These are phyloP conservation scores for Pythium phragmitis DNA, from an alignment of 352 stramenopile genomes.

Conservation along the genomic window DNA sequence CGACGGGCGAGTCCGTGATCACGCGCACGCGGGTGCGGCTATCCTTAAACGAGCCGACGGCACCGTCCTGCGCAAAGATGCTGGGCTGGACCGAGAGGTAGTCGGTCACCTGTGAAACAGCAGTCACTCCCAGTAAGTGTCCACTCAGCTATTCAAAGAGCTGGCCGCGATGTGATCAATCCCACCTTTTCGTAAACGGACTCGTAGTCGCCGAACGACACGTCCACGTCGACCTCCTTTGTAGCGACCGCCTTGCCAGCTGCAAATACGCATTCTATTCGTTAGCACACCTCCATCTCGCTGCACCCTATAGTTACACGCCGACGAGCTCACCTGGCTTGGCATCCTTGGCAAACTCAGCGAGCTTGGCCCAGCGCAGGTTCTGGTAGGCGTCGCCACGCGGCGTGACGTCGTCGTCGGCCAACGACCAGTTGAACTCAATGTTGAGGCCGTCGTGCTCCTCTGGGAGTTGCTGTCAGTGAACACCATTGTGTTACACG, in stretches of 20 bases:
- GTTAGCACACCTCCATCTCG: background rate
- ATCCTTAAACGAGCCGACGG: slow-evolving; percentile 75
- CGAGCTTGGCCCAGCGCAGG: slow-evolving; percentile 64
- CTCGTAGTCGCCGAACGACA: slow-evolving; percentile 70
- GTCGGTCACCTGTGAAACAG: slow-evolving; percentile 44
- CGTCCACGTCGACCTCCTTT: slow-evolving; percentile 65
- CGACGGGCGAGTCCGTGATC: slow-evolving; percentile 73
- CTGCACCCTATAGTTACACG: background rate
- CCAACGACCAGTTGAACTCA: slow-evolving; percentile 87
- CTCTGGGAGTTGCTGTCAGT: slow-evolving; percentile 61
- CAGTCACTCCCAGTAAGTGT: background rate
- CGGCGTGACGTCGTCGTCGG: slow-evolving; percentile 77
- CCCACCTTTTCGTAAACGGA: slow-evolving; percentile 50
- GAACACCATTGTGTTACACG: background rate
- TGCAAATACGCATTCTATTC: slow-evolving; percentile 10
- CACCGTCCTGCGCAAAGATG: slow-evolving; percentile 75
- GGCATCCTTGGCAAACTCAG: slow-evolving; percentile 60
- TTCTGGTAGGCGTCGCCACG: slow-evolving; percentile 79
- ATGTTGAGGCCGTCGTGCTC: slow-evolving; percentile 82
- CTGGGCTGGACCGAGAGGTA: slow-evolving; percentile 56
- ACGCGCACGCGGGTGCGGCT: slow-evolving; percentile 74
- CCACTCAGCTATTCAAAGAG: background rate
- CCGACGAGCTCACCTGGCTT: slow-evolving; percentile 41
- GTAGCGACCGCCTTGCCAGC: slow-evolving; percentile 55
- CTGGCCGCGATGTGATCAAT: background rate